Base-by-base conservation (phyloP, 257 asterid genomes). In the Linderniella brevidens region DNA sequence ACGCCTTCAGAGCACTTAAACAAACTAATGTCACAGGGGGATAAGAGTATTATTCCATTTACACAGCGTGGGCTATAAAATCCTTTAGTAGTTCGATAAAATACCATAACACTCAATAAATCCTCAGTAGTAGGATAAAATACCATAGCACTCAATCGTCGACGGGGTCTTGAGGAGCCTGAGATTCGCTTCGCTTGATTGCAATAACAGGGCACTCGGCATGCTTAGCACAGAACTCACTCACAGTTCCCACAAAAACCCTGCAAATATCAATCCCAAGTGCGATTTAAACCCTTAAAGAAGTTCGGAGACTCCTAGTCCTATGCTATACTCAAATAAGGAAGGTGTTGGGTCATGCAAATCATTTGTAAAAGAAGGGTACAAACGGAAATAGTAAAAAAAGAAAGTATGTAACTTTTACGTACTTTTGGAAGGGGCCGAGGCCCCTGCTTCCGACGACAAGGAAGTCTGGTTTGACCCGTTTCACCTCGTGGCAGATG, bases 401-500 rank as follows among this genome's bases (percentile, higher is more conserved):
- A 25, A 25, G 6, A 25, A 25, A 25, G 32, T 3, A 3, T 25
- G 19, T 13, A 12, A 25, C 41, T 12, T n/a, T 18, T 11, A 41
- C 55, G n/a, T 67, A 71, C 93, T 71, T 75, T 66, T 78, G 90
- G 60, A 81, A 75, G 53, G 88, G 85, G 58, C 85, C 84, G 11
- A 72, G 90, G 53, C 80, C 80, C 58, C 93, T 64, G 70, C 76
- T 57, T 44, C 93, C 93, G 13, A 81, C 82, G 40, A 81, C 82
- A 52, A 81, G 90, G 20, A 81, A 57, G 62, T 81, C 93, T 15
- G 90, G 93, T 13, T 55, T 64, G 36, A 72, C 61, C 12, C 86
- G 77, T 52, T 37, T 65, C 38, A 64, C 82, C 66, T 78, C 90
- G 48, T 57, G 68, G 58, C 85, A 78, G 42, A 81, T 75, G 65